These are phyloP conservation scores for Euryodendron excelsum DNA, from an alignment of 148 eudicot genomes.

Conservation along the genomic window DNA sequence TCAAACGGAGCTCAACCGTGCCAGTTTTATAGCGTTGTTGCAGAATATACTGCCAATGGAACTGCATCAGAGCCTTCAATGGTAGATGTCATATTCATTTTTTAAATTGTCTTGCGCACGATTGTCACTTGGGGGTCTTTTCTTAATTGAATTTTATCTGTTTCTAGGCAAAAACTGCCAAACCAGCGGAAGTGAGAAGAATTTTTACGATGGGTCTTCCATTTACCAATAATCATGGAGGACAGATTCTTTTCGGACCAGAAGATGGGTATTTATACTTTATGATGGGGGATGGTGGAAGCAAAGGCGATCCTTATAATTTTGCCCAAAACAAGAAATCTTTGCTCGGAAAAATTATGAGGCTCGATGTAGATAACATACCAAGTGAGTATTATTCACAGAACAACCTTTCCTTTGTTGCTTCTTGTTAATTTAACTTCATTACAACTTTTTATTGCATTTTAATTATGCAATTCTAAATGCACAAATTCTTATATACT, in stretches of 20 bases:
- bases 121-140: neutral
- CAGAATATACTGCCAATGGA: conserved; percentile 80
- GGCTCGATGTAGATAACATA: conserved; percentile 69
- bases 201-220: conserved; percentile 89
- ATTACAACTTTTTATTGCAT: neutral
- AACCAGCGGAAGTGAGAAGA: conserved; percentile 65
- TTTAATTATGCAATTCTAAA: neutral
- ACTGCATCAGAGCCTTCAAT: conserved; percentile 54
- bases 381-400: conserved; percentile 53
- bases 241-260: conserved; percentile 81
- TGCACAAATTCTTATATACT: neutral
- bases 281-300: conserved; percentile 89
- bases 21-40: conserved; percentile 67
- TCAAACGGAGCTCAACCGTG: conserved; percentile 50
- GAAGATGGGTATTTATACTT: conserved; percentile 73
- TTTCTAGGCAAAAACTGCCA: conserved; percentile 53
- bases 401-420: neutral
- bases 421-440: neutral
- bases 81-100: conserved; percentile 38
- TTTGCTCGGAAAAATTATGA: conserved; percentile 75
- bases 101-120: neutral
- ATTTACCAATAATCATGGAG: conserved; percentile 57
- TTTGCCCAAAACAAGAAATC: conserved; percentile 93
- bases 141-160: neutral
- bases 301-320: conserved; percentile 61